These are phyloP conservation scores for Hypoxylon sp. DNA, from an alignment of 2,329 filamentous ascomycete species.

Conservation along the genomic window DNA sequence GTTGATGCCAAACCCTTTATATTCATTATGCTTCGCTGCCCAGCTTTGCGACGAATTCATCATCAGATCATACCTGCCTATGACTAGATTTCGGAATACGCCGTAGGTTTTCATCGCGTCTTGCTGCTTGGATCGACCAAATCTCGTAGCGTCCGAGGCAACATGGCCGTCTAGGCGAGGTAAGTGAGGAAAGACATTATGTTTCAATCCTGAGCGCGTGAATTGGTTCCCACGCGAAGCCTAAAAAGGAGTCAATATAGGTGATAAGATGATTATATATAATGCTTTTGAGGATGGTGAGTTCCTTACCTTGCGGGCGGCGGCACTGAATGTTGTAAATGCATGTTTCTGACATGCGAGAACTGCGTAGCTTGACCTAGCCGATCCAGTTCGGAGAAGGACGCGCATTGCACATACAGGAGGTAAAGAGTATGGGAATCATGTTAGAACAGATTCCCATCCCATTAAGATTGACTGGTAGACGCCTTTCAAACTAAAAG, in stretches of 20 bases:
- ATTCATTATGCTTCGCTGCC: slow-evolving; percentile 48
- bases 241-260: slow-evolving; percentile 2
- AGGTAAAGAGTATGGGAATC: slow-evolving; percentile 39
- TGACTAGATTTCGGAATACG: slow-evolving; percentile 47
- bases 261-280: neutral
- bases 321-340: slow-evolving; percentile 47
- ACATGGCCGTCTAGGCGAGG: neutral
- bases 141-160: neutral
- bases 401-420: slow-evolving; percentile 50
- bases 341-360: slow-evolving; percentile 43
- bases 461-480: slow-evolving; percentile 1
- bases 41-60: slow-evolving; percentile 53
- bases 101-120: slow-evolving; percentile 44
- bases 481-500: slow-evolving; percentile 16
- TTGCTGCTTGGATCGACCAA: neutral
- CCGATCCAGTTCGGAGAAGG: slow-evolving; percentile 47
- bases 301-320: slow-evolving; percentile 24
- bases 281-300: neutral
- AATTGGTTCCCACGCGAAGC: neutral
- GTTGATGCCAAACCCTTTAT: slow-evolving; percentile 56
- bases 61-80: slow-evolving; percentile 56
- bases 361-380: slow-evolving; percentile 47
- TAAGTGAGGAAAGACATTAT: neutral
- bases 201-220: neutral
- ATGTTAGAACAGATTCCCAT: slow-evolving; percentile 45